Percentiles rank a stretch among this genome's conserved stretches.
These are phyloP conservation scores for Poterioochromonas sp. DNA, from an alignment of 352 stramenopile species.

Conservation along the genomic window DNA sequence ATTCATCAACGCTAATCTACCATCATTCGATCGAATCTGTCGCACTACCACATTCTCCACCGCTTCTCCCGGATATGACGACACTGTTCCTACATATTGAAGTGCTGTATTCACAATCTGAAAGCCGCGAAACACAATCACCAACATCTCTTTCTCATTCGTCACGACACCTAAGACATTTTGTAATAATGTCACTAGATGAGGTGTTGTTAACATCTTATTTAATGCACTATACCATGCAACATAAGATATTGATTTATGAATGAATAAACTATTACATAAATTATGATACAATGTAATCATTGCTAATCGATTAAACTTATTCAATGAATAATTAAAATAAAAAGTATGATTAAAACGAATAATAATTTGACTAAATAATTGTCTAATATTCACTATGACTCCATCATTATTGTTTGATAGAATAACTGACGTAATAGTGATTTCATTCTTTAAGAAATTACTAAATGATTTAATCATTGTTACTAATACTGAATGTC, in stretches of 20 bases:
- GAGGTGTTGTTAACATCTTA: slow-evolving; percentile 74
- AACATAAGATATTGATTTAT: too few species aligned
- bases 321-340: neutral
- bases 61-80: slow-evolving; percentile 53
- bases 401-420: neutral
- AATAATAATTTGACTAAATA: neutral
- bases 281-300: neutral
- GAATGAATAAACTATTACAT: neutral
- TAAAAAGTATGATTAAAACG: neutral
- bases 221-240: too few species aligned
- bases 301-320: neutral
- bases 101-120: slow-evolving; percentile 44
- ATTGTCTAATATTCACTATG: neutral
- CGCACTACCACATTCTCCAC: slow-evolving; percentile 38
- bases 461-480: neutral
- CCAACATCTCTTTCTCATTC: slow-evolving; percentile 48
- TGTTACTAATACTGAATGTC: too few species aligned
- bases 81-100: slow-evolving; percentile 50
- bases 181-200: slow-evolving; percentile 59
- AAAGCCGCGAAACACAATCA: too few species aligned
- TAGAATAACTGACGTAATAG: neutral
- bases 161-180: neutral
- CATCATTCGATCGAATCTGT: slow-evolving; percentile 42
- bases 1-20: slow-evolving; percentile 53
- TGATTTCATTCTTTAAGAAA: neutral